Evolutionary conservation across 306 rosid genomes (phyloP).

Genomic region (Adenanthera pavonina): DNA sequence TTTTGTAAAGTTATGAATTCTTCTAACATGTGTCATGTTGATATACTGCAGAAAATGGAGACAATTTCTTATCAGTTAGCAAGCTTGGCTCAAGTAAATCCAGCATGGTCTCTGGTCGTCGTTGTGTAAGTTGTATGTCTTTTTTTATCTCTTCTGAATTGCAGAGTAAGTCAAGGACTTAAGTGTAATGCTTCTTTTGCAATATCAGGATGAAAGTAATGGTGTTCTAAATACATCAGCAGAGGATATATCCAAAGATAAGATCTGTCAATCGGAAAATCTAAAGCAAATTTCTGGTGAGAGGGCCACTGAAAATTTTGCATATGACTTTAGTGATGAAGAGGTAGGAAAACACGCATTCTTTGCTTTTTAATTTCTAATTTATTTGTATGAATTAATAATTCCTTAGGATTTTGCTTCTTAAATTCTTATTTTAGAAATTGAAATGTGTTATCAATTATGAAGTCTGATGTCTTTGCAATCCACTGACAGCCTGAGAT

Average conservation of each 20-base stretch:
- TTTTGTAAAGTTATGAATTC: conserved; percentile 34
- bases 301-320: conserved; percentile 44
- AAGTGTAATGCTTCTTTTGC: conserved; percentile 51
- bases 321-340: conserved; percentile 80
- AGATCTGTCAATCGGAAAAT: conserved; percentile 49
- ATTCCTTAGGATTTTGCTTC: not conserved
- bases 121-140: conserved; percentile 99
- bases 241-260: conserved; percentile 48
- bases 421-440: not conserved
- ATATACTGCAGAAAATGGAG: conserved; percentile 57
- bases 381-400: not conserved
- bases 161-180: conserved; percentile 52
- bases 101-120: conserved; percentile 64
- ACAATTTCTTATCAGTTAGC: conserved; percentile 34
- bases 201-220: conserved; percentile 63
- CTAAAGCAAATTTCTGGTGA: conserved; percentile 43
- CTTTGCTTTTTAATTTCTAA: conserved; percentile 7
- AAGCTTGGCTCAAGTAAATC: conserved; percentile 47
- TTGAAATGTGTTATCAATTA: not conserved
- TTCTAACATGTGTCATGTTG: conserved; percentile 44
- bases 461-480: not conserved
- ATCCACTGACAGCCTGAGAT: not conserved
- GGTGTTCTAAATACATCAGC: conserved; percentile 47
- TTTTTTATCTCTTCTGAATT: conserved; percentile 58
- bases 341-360: conserved; percentile 52